A percentile compares a stretch with the other conserved stretches of the same genome.
Conservation (phyloP, 176 grass and related monocot genomes). For the Aegilops tauschii region DNA sequence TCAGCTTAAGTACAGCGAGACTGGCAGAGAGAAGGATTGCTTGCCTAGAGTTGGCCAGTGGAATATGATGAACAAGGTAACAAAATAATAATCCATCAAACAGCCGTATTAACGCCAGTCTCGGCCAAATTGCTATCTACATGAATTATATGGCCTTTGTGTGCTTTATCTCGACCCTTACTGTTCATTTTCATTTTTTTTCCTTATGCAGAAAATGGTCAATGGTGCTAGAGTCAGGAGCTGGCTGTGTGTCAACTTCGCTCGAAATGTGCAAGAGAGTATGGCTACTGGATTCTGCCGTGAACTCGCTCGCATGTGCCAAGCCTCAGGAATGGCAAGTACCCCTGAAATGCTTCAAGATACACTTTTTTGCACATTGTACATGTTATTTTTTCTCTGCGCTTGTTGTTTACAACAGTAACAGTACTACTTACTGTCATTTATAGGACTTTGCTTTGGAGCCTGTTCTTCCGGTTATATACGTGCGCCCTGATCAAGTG, state of each 20-base stretch:
- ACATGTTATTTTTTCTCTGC: neutral
- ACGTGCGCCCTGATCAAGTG: slow-evolving; percentile 59
- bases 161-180: neutral
- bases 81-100: neutral
- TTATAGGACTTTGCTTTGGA: slow-evolving; percentile 66
- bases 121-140: neutral
- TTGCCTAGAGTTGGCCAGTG: slow-evolving; percentile 90
- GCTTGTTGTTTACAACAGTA: slow-evolving; percentile 14
- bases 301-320: slow-evolving; percentile 86
- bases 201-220: slow-evolving; percentile 77
- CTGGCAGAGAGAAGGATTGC: slow-evolving; percentile 91
- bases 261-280: slow-evolving; percentile 66
- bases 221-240: slow-evolving; percentile 75
- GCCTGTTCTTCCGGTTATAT: slow-evolving; percentile 60
- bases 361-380: neutral
- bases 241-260: slow-evolving; percentile 84
- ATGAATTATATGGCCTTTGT: neutral
- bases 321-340: slow-evolving; percentile 86
- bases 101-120: neutral
- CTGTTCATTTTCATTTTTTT: neutral
- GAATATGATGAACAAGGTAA: slow-evolving; percentile 99
- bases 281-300: slow-evolving; percentile 59
- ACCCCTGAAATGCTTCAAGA: neutral
- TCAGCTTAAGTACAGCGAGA: slow-evolving; percentile 91
- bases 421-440: neutral